These are phyloP conservation scores for Fusarium aywerte DNA, from an alignment of 2,329 filamentous ascomycete species.

Conservation along the genomic window DNA sequence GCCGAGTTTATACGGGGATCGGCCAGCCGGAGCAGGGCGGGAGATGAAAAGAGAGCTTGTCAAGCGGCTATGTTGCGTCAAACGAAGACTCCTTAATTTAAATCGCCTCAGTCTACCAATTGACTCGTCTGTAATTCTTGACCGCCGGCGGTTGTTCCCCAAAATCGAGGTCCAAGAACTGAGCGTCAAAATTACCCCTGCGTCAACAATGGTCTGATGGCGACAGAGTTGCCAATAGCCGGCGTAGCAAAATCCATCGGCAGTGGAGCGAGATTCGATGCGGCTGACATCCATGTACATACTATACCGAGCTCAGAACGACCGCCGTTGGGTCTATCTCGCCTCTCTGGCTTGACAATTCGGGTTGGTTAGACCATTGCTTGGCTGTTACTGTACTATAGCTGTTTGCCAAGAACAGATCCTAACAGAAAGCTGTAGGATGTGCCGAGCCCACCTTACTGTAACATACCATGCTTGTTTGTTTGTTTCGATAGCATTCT, in stretches of 20 bases:
- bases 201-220: slow-evolving; percentile 41
- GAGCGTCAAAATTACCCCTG: slow-evolving; percentile 37
- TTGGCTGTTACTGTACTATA: slow-evolving; percentile 7
- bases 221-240: slow-evolving; percentile 31
- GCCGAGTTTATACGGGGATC: slow-evolving; percentile 12
- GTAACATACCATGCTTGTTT: slow-evolving; percentile 8
- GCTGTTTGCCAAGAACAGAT: neutral
- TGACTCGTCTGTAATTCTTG: slow-evolving; percentile 12
- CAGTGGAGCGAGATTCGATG: slow-evolving; percentile 31
- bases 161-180: slow-evolving; percentile 7
- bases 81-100: slow-evolving; percentile 24
- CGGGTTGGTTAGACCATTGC: slow-evolving; percentile 5
- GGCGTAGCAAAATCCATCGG: slow-evolving; percentile 13
- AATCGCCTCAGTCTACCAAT: slow-evolving; percentile 1
- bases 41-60: neutral
- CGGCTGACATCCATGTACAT: slow-evolving; percentile 22
- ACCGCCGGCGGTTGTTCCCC: slow-evolving; percentile 33
- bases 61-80: slow-evolving; percentile 3
- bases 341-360: slow-evolving; percentile 7
- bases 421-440: neutral
- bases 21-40: slow-evolving; percentile 8
- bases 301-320: slow-evolving; percentile 6
- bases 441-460: slow-evolving; percentile 10
- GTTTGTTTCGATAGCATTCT: slow-evolving; percentile 2
- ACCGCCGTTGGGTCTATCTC: neutral